Percentiles rank a stretch among this genome's conserved stretches.
Conservation (phyloP, 768 basidiomycete genomes). For the Leccinum rimulosum region DNA sequence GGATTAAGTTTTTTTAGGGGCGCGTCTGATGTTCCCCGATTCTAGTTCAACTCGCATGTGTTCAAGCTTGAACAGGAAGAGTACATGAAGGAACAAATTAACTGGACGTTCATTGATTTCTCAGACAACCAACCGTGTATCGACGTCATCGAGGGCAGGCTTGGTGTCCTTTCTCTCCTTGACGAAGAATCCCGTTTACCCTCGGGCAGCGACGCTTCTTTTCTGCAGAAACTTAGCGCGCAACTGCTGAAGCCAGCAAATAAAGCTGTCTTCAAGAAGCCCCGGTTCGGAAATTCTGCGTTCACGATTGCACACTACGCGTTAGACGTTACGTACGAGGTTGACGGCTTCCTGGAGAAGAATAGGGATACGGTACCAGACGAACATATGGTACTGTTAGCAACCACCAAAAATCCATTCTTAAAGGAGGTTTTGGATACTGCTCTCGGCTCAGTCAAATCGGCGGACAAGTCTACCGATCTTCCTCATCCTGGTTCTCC, state of each 20-base stretch:
- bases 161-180: conserved; percentile 90
- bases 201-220: conserved; percentile 86
- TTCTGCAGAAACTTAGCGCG: conserved; percentile 86
- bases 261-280: conserved; percentile 93
- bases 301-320: conserved; percentile 99
- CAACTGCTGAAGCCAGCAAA: conserved; percentile 85
- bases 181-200: conserved; percentile 98
- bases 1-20: neutral
- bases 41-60: conserved; percentile 96
- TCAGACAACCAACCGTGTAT: conserved; percentile 99
- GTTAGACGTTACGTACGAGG: conserved; percentile 96
- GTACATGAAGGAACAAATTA: conserved; percentile 96
- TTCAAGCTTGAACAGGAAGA: conserved; percentile 99
- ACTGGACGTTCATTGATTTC: conserved; percentile 99
- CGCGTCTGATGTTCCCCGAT: conserved; percentile 12
- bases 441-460: conserved; percentile 72
- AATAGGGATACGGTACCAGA: conserved; percentile 99
- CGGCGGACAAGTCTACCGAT: conserved; percentile 43
- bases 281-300: conserved; percentile 94
- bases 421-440: conserved; percentile 92
- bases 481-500: conserved; percentile 73
- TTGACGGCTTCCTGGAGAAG: conserved; percentile 98
- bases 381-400: conserved; percentile 90
- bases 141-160: conserved; percentile 95
- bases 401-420: conserved; percentile 86